phyloP scores from a whole-genome alignment of 768 basidiomycete genomes.

The Naganishia randhawae region DNA sequence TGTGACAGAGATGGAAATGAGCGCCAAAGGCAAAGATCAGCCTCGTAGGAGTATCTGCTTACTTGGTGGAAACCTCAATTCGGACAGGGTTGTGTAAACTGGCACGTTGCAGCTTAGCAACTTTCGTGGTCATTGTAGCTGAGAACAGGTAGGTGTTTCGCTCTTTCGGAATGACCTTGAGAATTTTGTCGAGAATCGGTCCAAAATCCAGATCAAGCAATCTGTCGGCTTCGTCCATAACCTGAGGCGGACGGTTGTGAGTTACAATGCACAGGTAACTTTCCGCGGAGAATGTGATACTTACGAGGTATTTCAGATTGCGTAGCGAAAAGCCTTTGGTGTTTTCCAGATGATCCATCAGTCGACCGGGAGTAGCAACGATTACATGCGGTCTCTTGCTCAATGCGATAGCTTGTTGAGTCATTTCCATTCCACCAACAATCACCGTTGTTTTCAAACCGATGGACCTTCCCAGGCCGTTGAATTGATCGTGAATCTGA shows the following conservation, averaged over 20 bases:
- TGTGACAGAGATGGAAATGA: constrained; percentile 46
- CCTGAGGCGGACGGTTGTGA: too few species aligned
- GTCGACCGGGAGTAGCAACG: constrained; percentile 88
- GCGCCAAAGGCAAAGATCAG: background rate
- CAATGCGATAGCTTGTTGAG: constrained; percentile 82
- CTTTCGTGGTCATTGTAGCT: constrained; percentile 98
- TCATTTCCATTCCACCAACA: constrained; percentile 92
- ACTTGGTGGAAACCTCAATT: constrained; percentile 91
- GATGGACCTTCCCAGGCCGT: constrained; percentile 83
- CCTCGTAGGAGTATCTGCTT: constrained; percentile 39
- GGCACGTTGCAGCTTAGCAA: constrained; percentile 90
- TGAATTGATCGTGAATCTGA: constrained; percentile 97
- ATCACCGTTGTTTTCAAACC: constrained; percentile 86
- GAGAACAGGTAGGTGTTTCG: constrained; percentile 94
- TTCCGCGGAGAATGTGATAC: constrained; percentile 41
- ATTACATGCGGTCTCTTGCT: constrained; percentile 92
- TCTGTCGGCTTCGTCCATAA: constrained; percentile 96
- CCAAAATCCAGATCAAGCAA: constrained; percentile 95
- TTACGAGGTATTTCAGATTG: constrained; percentile 77
- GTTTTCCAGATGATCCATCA: constrained; percentile 90
- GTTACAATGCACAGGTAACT: too few species aligned
- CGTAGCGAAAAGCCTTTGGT: constrained; percentile 94
- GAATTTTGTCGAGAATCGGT: constrained; percentile 88
- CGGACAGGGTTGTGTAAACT: constrained; percentile 88
- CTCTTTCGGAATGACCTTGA: constrained; percentile 90